A percentile compares a stretch with the other conserved stretches of the same genome.
phyloP scores from a whole-genome alignment of 1,284 basidiomycete species.

The Cystobasidium pallidum region DNA sequence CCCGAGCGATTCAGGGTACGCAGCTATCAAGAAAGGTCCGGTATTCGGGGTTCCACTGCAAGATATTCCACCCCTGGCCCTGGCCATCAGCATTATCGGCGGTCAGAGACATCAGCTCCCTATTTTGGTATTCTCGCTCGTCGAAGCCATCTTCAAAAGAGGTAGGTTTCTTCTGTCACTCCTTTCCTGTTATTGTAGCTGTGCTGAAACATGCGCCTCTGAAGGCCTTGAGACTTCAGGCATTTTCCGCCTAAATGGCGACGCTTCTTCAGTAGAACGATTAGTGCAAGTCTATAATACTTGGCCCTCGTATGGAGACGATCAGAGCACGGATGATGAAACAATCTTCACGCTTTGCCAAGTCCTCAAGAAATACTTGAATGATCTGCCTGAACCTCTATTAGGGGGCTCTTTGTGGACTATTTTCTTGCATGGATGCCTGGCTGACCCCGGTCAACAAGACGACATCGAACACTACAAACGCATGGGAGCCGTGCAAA shows the following conservation, averaged over 20 bases:
- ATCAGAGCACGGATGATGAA: conserved; percentile 26
- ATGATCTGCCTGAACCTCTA: conserved; percentile 61
- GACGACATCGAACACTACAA: conserved; percentile 45
- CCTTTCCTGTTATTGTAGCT: background rate
- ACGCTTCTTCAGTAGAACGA: conserved; percentile 21
- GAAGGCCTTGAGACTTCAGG: conserved; percentile 33
- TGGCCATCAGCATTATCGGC: conserved; percentile 38
- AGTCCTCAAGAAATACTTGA: conserved; percentile 63
- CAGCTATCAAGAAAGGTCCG: conserved; percentile 19
- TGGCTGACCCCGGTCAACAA: conserved; percentile 49
- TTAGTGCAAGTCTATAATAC: conserved; percentile 29
- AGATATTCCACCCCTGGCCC: conserved; percentile 33
- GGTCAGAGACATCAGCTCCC: conserved; percentile 42
- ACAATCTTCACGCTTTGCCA: conserved; percentile 37
- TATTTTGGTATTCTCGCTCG: conserved; percentile 40
- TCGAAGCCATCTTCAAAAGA: conserved; percentile 43
- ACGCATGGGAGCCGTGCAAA: conserved; percentile 59
- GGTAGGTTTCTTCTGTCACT: conserved; percentile 19
- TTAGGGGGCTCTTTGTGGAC: conserved; percentile 55
- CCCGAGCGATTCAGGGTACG: background rate
- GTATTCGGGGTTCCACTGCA: conserved; percentile 23
- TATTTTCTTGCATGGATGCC: conserved; percentile 55
- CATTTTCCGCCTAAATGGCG: conserved; percentile 41
- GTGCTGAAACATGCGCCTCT: background rate
- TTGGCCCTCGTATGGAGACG: conserved; percentile 42